Evolutionary conservation across 192 early-diverging fungal species (phyloP).

Genomic region (Coemansia javaensis): DNA sequence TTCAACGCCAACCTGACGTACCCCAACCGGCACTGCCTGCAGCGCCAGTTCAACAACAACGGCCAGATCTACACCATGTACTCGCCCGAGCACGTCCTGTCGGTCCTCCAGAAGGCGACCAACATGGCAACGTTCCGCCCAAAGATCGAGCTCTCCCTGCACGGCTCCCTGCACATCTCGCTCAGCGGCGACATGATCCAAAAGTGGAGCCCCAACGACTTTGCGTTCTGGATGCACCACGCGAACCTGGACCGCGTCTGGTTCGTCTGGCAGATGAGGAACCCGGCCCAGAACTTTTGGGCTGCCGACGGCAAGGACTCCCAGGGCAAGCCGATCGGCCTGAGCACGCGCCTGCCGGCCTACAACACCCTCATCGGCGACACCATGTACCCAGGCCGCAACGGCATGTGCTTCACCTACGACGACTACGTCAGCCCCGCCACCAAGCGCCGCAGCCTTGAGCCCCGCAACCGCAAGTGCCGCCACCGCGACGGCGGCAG

Average conservation of each 20-base stretch:
- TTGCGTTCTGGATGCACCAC: constrained; percentile 53
- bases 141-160: constrained; percentile 41
- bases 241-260: constrained; percentile 52
- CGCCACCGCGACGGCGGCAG: not conserved
- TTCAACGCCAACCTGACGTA: constrained; percentile 16
- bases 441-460: constrained; percentile 28
- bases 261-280: constrained; percentile 49
- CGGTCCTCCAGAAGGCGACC: constrained; percentile 31
- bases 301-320: constrained; percentile 23
- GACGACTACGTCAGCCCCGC: constrained; percentile 25
- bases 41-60: constrained; percentile 45
- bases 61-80: constrained; percentile 41
- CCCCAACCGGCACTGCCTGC: constrained; percentile 38
- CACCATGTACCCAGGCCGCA: constrained; percentile 30
- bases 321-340: constrained; percentile 11
- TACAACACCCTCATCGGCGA: constrained; percentile 26
- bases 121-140: constrained; percentile 43
- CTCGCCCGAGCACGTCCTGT: constrained; percentile 46
- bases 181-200: constrained; percentile 49
- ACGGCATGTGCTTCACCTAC: constrained; percentile 48
- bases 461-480: constrained; percentile 24
- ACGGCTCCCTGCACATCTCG: constrained; percentile 39
- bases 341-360: constrained; percentile 11
- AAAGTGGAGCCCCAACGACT: constrained; percentile 50
- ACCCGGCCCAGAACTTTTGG: constrained; percentile 39